These are phyloP conservation scores for Cyclotella sp. DNA, from an alignment of 108 stramenopile species.

Conservation along the genomic window DNA sequence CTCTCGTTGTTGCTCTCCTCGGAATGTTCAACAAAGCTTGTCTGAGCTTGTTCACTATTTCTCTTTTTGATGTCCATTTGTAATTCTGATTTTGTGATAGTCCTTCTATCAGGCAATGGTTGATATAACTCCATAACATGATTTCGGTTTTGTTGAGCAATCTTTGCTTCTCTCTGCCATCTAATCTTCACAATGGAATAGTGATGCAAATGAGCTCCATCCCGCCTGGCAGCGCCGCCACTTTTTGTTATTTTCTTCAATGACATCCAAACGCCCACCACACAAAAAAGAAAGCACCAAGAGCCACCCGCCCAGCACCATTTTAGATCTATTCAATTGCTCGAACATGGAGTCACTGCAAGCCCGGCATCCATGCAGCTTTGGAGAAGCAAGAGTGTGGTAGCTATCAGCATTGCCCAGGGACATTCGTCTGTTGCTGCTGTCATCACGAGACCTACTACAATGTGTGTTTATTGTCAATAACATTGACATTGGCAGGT, in stretches of 20 bases:
- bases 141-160: background rate
- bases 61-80: background rate
- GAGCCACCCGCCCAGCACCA: conserved; percentile 19
- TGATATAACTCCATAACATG: conserved; percentile 21
- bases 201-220: background rate
- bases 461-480: conserved; percentile 1
- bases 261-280: conserved; percentile 26
- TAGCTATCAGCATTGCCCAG: background rate
- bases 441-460: background rate
- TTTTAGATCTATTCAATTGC: conserved; percentile 16
- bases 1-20: background rate
- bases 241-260: background rate
- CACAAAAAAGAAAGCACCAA: conserved; percentile 24
- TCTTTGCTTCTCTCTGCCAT: background rate
- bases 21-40: background rate
- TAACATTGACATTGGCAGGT: background rate
- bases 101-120: background rate
- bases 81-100: background rate
- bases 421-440: background rate
- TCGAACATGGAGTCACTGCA: conserved; percentile 3
- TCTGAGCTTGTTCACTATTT: background rate
- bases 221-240: background rate
- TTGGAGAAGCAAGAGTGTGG: conserved; percentile 14
- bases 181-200: background rate
- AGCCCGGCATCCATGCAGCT: conserved; percentile 26